Conservation (phyloP, 2,329 filamentous ascomycete genomes). For the Fusarium pininemorale region DNA sequence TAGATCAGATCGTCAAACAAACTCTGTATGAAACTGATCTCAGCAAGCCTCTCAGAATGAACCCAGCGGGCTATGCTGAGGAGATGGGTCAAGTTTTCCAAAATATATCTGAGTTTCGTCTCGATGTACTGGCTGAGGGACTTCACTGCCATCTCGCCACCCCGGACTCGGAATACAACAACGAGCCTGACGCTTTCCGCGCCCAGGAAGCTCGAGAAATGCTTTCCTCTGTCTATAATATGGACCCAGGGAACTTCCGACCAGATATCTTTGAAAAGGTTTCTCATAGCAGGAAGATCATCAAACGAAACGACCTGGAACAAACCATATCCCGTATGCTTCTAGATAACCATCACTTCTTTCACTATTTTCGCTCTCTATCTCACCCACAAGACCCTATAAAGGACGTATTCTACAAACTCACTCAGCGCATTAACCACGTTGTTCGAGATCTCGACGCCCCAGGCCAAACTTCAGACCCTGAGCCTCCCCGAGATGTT, state of each 20-base stretch:
- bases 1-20: slow-evolving; percentile 62
- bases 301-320: slow-evolving; percentile 58
- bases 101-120: slow-evolving; percentile 59
- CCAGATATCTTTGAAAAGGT: slow-evolving; percentile 55
- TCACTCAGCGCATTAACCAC: slow-evolving; percentile 57
- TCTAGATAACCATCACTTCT: slow-evolving; percentile 63
- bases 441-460: slow-evolving; percentile 57
- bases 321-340: slow-evolving; percentile 63
- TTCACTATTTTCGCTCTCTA: slow-evolving; percentile 60
- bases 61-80: slow-evolving; percentile 52
- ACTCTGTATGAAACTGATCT: slow-evolving; percentile 53
- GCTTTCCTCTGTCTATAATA: slow-evolving; percentile 56
- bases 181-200: slow-evolving; percentile 48
- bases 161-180: slow-evolving; percentile 44
- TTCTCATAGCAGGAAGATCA: slow-evolving; percentile 45
- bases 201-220: slow-evolving; percentile 62
- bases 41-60: slow-evolving; percentile 54
- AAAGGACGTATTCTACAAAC: slow-evolving; percentile 58
- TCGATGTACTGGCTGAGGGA: slow-evolving; percentile 61
- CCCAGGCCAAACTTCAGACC: not conserved
- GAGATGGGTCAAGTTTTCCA: slow-evolving; percentile 60
- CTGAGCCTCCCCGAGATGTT: slow-evolving; percentile 51
- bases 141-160: slow-evolving; percentile 59
- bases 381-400: slow-evolving; percentile 56
- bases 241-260: slow-evolving; percentile 54